Evolutionary conservation across 257 asterid species (phyloP).

Genomic region (Ehretia macrophylla): DNA sequence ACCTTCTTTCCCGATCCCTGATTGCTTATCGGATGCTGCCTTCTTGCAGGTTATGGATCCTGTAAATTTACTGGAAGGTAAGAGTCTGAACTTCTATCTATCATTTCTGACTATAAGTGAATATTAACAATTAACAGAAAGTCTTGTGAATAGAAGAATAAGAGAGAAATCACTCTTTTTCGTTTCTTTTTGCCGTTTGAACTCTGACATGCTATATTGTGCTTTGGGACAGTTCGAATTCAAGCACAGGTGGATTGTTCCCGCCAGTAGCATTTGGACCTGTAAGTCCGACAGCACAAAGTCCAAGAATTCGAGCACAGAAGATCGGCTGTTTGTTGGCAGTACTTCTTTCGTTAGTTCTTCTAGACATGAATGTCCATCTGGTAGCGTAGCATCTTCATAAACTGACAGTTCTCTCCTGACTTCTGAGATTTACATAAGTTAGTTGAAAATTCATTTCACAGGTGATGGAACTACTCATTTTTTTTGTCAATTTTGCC

Average conservation of each 20-base stretch:
- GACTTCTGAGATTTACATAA: not conserved
- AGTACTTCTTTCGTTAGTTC: constrained; percentile 18
- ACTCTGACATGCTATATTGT: not conserved
- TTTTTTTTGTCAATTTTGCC: not conserved
- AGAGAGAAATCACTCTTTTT: too few relatives aligned
- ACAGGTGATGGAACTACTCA: constrained; percentile 8
- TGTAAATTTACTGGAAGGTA: constrained; percentile 84
- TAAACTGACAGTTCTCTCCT: constrained; percentile 4
- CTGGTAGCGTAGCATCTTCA: constrained; percentile 14
- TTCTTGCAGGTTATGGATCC: constrained; percentile 68
- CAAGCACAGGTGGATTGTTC: constrained; percentile 28
- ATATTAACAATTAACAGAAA: too few relatives aligned
- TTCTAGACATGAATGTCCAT: constrained; percentile 29
- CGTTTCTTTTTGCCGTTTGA: not conserved
- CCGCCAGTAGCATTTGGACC: constrained; percentile 68
- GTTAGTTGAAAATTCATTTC: not conserved
- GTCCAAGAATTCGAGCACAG: constrained; percentile 23
- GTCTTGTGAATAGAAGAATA: too few relatives aligned
- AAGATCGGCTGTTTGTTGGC: constrained; percentile 26
- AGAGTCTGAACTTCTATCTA: constrained; percentile 11
- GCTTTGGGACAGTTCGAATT: constrained; percentile 41
- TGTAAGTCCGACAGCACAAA: constrained; percentile 27
- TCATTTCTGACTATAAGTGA: not conserved
- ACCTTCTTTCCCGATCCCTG: too few relatives aligned
- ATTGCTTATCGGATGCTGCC: too few relatives aligned